Evolutionary conservation across 331 rosid species (phyloP).

Genomic region (Quercus lobata): DNA sequence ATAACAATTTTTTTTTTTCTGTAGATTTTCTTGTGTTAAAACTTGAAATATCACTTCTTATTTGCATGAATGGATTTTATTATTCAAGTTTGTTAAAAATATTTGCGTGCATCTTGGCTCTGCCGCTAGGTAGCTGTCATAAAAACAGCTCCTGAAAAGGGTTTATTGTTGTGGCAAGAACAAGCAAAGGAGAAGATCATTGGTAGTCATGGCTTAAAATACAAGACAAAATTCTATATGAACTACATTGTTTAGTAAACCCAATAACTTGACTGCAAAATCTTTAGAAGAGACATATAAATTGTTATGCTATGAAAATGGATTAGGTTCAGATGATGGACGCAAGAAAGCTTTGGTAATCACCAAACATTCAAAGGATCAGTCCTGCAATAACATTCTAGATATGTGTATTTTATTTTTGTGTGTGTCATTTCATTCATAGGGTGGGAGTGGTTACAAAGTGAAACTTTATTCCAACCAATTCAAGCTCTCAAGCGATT

Average conservation of each 20-base stretch:
- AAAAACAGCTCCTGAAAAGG: too few relatives aligned
- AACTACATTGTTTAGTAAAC: neutral
- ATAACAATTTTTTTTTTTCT: too few relatives aligned
- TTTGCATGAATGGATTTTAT: too few relatives aligned
- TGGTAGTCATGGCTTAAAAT: neutral
- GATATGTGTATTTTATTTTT: neutral
- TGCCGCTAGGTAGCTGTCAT: too few relatives aligned
- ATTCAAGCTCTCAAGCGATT: neutral
- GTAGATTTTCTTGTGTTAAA: too few relatives aligned
- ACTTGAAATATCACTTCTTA: too few relatives aligned
- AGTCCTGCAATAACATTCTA: neutral
- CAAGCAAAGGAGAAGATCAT: too few relatives aligned
- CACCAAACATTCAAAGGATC: constrained; percentile 1
- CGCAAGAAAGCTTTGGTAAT: neutral
- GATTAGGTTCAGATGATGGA: neutral
- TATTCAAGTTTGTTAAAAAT: too few relatives aligned
- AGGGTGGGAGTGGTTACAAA: neutral
- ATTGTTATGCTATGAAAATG: neutral
- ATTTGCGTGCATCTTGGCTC: too few relatives aligned
- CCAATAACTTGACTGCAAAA: neutral
- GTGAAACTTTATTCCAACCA: neutral
- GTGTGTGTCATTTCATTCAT: too few relatives aligned
- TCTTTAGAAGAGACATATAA: neutral
- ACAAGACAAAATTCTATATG: neutral
- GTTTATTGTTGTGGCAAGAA: too few relatives aligned